These are phyloP conservation scores for Boletus reticulatus DNA, from an alignment of 768 basidiomycete genomes.

Conservation along the genomic window DNA sequence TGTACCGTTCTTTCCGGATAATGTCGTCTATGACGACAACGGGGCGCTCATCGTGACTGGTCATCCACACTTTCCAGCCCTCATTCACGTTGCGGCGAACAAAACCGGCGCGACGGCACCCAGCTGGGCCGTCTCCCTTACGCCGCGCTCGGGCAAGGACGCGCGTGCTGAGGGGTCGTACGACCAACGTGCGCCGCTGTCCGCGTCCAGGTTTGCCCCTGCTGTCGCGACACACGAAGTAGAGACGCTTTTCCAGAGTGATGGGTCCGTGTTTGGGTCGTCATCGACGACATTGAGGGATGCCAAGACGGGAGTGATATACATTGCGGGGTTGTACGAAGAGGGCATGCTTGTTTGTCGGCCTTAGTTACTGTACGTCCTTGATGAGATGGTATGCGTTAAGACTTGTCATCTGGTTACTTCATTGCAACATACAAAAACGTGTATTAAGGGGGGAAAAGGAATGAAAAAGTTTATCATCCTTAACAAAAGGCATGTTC, in stretches of 20 bases:
- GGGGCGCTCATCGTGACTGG: slow-evolving; percentile 57
- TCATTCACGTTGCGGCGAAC: slow-evolving; percentile 45
- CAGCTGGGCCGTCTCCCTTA: slow-evolving; percentile 51
- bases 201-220: slow-evolving; percentile 42
- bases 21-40: slow-evolving; percentile 51
- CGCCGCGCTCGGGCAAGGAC: too few species aligned
- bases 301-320: slow-evolving; percentile 44
- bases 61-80: slow-evolving; percentile 60
- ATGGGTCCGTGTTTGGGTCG: slow-evolving; percentile 57
- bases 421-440: slow-evolving; percentile 11
- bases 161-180: slow-evolving; percentile 15
- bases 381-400: not conserved
- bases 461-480: not conserved
- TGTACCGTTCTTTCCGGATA: slow-evolving; percentile 63
- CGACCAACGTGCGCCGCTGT: slow-evolving; percentile 47
- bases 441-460: not conserved
- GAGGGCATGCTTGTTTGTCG: slow-evolving; percentile 52
- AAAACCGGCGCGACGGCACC: slow-evolving; percentile 40
- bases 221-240: slow-evolving; percentile 39
- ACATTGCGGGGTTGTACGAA: slow-evolving; percentile 58
- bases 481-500: slow-evolving; percentile 2
- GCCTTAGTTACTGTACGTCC: slow-evolving; percentile 15
- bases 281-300: slow-evolving; percentile 56
- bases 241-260: slow-evolving; percentile 71
- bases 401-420: not conserved